These are phyloP conservation scores for Diaporthe amygdali DNA, from an alignment of 2,329 filamentous ascomycete species.

Conservation along the genomic window DNA sequence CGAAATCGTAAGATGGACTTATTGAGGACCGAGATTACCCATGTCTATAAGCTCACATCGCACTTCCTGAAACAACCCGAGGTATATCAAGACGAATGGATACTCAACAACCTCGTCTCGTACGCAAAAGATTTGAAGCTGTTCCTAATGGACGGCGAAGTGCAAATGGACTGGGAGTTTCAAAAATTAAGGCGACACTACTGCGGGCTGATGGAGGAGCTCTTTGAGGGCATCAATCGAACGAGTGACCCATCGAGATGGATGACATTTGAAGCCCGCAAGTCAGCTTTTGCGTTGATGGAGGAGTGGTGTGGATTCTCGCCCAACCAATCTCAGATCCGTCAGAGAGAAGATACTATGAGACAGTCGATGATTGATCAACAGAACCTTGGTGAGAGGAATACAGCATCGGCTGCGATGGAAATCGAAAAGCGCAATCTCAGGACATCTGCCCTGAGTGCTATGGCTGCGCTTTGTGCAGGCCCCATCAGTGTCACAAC, in stretches of 20 bases:
- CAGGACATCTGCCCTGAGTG: slow-evolving; percentile 85
- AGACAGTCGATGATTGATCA: slow-evolving; percentile 82
- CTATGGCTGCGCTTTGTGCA: slow-evolving; percentile 93
- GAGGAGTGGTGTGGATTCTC: slow-evolving; percentile 99
- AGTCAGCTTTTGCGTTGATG: slow-evolving; percentile 95
- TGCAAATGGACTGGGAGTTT: slow-evolving; percentile 94
- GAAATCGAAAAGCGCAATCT: slow-evolving; percentile 97
- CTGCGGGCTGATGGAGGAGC: slow-evolving; percentile 88
- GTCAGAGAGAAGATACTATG: slow-evolving; percentile 85
- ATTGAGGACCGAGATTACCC: slow-evolving; percentile 90
- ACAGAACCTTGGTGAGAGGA: slow-evolving; percentile 76
- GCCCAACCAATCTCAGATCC: slow-evolving; percentile 84
- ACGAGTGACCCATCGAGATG: slow-evolving; percentile 86
- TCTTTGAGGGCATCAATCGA: slow-evolving; percentile 89
- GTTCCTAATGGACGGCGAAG: slow-evolving; percentile 92
- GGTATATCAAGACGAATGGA: slow-evolving; percentile 86
- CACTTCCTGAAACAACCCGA: slow-evolving; percentile 82
- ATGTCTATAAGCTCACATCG: slow-evolving; percentile 93
- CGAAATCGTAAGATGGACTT: slow-evolving; percentile 85
- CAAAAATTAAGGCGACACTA: slow-evolving; percentile 92
- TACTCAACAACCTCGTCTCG: slow-evolving; percentile 83
- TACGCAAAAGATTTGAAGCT: slow-evolving; percentile 93
- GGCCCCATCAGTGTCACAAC: slow-evolving; percentile 86
- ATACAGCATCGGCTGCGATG: slow-evolving; percentile 84
- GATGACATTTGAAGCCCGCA: slow-evolving; percentile 97